Conservation (phyloP, 2,329 filamentous ascomycete species). For the Chaetothyriales sp. region DNA sequence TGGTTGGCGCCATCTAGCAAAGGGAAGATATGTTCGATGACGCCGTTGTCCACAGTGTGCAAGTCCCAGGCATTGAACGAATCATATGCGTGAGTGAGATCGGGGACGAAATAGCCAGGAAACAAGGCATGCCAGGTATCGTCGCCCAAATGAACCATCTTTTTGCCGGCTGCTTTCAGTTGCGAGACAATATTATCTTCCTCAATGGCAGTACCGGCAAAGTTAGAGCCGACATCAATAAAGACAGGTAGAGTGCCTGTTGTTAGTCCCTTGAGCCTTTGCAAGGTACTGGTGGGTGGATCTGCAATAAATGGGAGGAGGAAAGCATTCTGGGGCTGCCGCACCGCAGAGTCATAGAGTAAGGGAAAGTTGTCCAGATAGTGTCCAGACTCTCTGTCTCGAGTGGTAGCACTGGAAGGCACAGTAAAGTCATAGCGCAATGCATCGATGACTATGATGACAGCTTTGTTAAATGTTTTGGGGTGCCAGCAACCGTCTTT, state of each 20-base stretch:
- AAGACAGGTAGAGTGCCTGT: slow-evolving; percentile 93
- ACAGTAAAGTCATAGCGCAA: slow-evolving; percentile 94
- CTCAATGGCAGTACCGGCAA: slow-evolving; percentile 86
- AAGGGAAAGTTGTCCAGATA: slow-evolving; percentile 85
- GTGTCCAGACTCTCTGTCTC: slow-evolving; percentile 38
- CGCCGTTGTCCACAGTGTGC: slow-evolving; percentile 91
- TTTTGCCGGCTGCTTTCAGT: slow-evolving; percentile 52
- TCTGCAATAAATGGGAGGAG: slow-evolving; percentile 92
- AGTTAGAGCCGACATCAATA: slow-evolving; percentile 85
- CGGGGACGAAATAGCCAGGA: slow-evolving; percentile 78
- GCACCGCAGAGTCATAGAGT: slow-evolving; percentile 66
- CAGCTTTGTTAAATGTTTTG: slow-evolving; percentile 80
- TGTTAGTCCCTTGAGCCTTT: slow-evolving; percentile 83
- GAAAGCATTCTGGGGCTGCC: slow-evolving; percentile 68
- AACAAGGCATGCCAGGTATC: slow-evolving; percentile 95
- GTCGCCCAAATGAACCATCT: slow-evolving; percentile 86
- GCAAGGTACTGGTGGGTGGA: slow-evolving; percentile 83
- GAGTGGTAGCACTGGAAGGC: slow-evolving; percentile 44
- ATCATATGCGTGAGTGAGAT: slow-evolving; percentile 79
- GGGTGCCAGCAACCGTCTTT: slow-evolving; percentile 85
- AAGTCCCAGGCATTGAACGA: slow-evolving; percentile 98
- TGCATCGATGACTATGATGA: slow-evolving; percentile 83
- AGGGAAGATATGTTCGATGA: slow-evolving; percentile 79
- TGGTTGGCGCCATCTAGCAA: slow-evolving; percentile 53
- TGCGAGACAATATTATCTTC: slow-evolving; percentile 70